Base-by-base conservation (phyloP, 306 rosid genomes). In the Ormosia emarginata region DNA sequence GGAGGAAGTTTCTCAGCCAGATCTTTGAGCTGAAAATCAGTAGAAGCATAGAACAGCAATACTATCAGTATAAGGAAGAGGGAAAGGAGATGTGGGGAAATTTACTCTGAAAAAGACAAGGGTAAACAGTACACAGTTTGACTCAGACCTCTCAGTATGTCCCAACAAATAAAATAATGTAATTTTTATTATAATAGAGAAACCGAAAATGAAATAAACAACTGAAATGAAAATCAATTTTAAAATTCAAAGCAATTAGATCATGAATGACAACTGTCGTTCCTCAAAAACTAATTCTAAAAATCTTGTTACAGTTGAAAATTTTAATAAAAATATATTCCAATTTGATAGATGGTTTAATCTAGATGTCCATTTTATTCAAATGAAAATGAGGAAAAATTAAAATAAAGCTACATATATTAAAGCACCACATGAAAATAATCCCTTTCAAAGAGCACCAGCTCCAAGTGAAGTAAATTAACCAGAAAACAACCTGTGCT, bases 1-100 rank as follows among this genome's bases (percentile, higher is more conserved):
- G 96, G 93, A 49, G 98, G 98, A 68, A 93, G 85, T 80, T 91
- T 92, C 92, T 91, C 96, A n/a, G 98, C 98, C 69, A 95, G 69
- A 88, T 90, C 97, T 91, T 91, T 95, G 55, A 95, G 90, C 99
- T 95, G 93, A 67, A 86, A 87, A 84, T 88, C 44, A 82, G 66
- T 47, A 6, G 13, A 50, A 37, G 47, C 24, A 24, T 72, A 15
- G 67, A 58, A 82, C 40, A n/a, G 56, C 69, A 32, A 80, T 17
- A 47, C 8, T 52, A 61, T 67, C 72, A 6, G 64, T 34, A 50
- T n/a, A 34, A 11, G 37, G 71, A 63, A 37, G 77, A 33, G 41
- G 18, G 15, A 57, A 39, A 37, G 17, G 43, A 44, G 41, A 64
- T 33, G 13, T n/a, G 30, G 67, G 34, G 7, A 50, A 67, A 49